Base-by-base conservation (phyloP, 805 yeast genomes). In the Pichia sporocuriosa region DNA sequence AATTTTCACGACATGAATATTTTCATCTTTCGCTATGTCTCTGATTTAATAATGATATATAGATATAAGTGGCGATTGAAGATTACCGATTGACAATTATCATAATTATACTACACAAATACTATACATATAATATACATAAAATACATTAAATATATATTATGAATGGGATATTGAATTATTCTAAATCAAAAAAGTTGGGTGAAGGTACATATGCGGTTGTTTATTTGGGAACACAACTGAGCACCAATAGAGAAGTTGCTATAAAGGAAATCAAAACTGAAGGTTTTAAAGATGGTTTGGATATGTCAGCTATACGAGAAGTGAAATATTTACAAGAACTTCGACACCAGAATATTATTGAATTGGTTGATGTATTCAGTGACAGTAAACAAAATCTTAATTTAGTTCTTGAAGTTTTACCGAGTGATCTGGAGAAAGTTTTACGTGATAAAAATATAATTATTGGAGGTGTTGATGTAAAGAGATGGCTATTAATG, bases 171-270 rank as follows among this genome's bases (percentile, higher is more conserved):
- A 31, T 53, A 1, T 53, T 50, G 3, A 50, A 58, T 23, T 66
- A 66, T 39, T 49, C 65, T 5, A 66, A 66, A 47, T 96, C 88
- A 43, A 79, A 75, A 50, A 89, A 88, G 58, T 97, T 93, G 23
- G 99, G 99, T 57, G 99, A 93, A 65, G 99, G 99, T 63, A 93
- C 99, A 0, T 93, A 90, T 67, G 99, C 99, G 35, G 95, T 89
- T 42, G 99, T 93, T 6, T 87, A 81, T 55, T 69, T 89, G 13
- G 97, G 97, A 2, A 77, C 71, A 31, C 83, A 83, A 56, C 51
- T 68, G 11, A 68, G 64, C 37, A 72, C 77, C 23, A 64, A 60
- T 6, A 63, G 89, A 40, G 69, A 71, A 39, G 81, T 93, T 26
- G 99, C 99, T 50, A 81, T 94, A 46, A 93, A 93, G 58, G 96